Conservation (phyloP, 2,329 filamentous ascomycete species). For the Byssothecium circinans region DNA sequence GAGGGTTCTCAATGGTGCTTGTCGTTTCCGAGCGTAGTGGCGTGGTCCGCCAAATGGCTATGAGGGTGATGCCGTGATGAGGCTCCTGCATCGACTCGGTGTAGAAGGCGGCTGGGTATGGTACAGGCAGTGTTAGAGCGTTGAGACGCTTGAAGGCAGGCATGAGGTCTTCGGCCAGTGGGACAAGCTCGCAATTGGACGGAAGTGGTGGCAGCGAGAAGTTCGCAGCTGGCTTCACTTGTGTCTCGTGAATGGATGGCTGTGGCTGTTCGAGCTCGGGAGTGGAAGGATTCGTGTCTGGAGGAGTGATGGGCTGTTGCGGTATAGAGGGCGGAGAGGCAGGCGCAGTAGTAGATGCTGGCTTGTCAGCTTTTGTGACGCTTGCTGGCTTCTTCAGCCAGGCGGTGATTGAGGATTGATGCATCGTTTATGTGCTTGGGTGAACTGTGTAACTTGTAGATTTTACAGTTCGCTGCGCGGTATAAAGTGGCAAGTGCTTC, state of each 20-base stretch:
- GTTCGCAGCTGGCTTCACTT: conserved; percentile 14
- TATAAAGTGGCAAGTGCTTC: too few species aligned
- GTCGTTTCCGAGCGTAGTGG: conserved; percentile 11
- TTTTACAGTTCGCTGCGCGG: too few species aligned
- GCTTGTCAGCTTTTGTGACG: conserved; percentile 25
- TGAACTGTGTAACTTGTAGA: too few species aligned
- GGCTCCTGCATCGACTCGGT: conserved; percentile 60
- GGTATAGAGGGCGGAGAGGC: conserved; percentile 7
- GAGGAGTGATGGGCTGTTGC: conserved; percentile 19
- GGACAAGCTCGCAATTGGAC: conserved; percentile 56
- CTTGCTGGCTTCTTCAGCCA: conserved; percentile 52
- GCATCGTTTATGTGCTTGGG: conserved; percentile 31
- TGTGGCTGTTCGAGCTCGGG: background rate
- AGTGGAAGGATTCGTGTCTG: conserved; percentile 19
- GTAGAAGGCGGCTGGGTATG: conserved; percentile 64
- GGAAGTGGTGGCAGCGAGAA: conserved; percentile 42
- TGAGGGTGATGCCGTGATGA: conserved; percentile 57
- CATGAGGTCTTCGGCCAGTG: conserved; percentile 57
- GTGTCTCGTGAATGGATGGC: background rate
- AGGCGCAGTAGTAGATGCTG: background rate
- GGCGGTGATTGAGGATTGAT: conserved; percentile 50
- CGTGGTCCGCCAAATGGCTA: conserved; percentile 58
- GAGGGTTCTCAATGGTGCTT: background rate
- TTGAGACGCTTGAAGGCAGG: conserved; percentile 61
- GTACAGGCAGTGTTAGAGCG: conserved; percentile 60